These are phyloP conservation scores for Solanum paucissectum DNA, from an alignment of 257 asterid species.

Conservation along the genomic window DNA sequence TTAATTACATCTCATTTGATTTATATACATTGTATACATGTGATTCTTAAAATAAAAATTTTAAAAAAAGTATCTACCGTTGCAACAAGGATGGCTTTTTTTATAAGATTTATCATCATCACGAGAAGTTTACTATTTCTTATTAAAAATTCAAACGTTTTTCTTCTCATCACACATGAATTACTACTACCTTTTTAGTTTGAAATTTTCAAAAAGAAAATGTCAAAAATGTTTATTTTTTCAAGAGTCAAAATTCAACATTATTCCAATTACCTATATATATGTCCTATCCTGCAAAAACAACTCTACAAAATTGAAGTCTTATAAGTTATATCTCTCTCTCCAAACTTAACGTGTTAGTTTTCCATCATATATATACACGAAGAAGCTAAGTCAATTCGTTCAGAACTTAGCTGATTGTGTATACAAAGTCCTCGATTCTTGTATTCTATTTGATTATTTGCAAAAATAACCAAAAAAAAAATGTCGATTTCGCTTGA, in stretches of 20 bases:
- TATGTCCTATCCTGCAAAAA: neutral
- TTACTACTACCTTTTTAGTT: neutral
- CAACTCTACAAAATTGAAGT: neutral
- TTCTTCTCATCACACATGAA: neutral
- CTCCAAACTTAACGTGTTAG: neutral
- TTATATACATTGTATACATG: neutral
- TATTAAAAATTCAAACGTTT: neutral
- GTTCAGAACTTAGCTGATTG: neutral
- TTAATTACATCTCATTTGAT: neutral
- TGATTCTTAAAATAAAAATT: too few relatives aligned
- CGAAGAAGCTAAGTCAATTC: neutral
- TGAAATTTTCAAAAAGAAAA: neutral
- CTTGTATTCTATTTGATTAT: neutral
- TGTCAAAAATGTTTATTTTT: neutral
- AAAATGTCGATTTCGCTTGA: slow-evolving; percentile 30
- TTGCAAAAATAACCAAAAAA: neutral
- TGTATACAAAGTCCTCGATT: neutral
- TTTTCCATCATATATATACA: neutral
- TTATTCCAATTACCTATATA: neutral
- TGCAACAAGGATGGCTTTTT: neutral
- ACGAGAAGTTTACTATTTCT: neutral
- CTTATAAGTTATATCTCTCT: neutral
- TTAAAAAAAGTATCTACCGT: neutral
- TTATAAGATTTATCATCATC: neutral
- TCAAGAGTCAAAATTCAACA: neutral